A percentile compares a stretch with the other conserved stretches of the same genome.
phyloP scores from a whole-genome alignment of 345 rosid genomes.

The Brassica nigra region DNA sequence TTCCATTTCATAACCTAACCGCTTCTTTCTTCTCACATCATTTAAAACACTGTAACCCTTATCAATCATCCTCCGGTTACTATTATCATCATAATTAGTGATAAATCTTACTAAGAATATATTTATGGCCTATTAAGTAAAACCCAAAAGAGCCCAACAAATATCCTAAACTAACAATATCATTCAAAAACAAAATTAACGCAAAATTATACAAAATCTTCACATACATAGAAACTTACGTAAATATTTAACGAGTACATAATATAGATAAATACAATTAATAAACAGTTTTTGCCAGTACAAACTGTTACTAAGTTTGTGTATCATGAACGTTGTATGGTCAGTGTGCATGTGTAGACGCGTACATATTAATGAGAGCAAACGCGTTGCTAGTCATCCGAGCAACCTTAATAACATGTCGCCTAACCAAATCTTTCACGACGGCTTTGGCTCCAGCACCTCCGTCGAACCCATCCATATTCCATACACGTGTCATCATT shows the following conservation, averaged over 20 bases:
- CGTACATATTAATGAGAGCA: conserved; percentile 52
- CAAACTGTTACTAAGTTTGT: background rate
- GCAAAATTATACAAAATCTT: background rate
- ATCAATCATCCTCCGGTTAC: conserved; percentile 71
- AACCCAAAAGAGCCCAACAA: too few species aligned
- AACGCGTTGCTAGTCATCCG: conserved; percentile 62
- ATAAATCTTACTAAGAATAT: too few species aligned
- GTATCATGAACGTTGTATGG: background rate
- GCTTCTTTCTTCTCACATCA: conserved; percentile 70
- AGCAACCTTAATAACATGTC: conserved; percentile 44
- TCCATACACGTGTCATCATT: conserved; percentile 62
- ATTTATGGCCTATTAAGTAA: too few species aligned
- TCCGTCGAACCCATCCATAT: conserved; percentile 24
- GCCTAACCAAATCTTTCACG: conserved; percentile 41
- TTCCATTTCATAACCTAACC: conserved; percentile 64
- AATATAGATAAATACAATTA: background rate
- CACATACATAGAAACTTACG: too few species aligned
- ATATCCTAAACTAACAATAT: background rate
- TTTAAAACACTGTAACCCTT: conserved; percentile 65
- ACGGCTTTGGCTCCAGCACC: background rate
- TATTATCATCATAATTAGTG: conserved; percentile 16
- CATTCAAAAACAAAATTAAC: background rate
- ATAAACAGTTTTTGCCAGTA: background rate
- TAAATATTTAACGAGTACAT: background rate
- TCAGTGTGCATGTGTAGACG: conserved; percentile 31